These are phyloP conservation scores for Alternaria burnsii DNA, from an alignment of 2,329 filamentous ascomycete species.

Conservation along the genomic window DNA sequence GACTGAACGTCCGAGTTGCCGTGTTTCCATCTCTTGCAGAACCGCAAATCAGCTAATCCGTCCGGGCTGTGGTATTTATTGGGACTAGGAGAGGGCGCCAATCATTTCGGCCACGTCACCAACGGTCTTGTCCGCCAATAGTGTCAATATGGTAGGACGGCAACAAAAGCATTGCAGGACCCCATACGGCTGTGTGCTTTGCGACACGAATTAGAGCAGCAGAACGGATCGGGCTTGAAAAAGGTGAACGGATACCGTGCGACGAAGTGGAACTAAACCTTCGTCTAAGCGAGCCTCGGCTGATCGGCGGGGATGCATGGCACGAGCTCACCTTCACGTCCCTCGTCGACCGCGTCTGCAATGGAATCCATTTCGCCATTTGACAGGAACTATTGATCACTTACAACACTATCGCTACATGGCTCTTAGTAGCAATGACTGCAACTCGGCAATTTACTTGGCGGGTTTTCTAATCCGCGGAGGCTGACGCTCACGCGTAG, in stretches of 20 bases:
- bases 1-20: background rate
- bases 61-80: background rate
- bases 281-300: constrained; percentile 5
- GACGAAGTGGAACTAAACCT: background rate
- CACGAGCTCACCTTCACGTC: background rate
- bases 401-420: background rate
- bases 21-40: background rate
- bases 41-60: background rate
- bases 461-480: background rate
- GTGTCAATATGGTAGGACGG: background rate
- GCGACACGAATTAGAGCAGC: background rate
- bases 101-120: background rate
- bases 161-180: background rate
- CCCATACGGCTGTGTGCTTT: background rate
- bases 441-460: background rate
- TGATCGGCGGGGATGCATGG: background rate
- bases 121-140: background rate
- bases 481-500: constrained; percentile 3
- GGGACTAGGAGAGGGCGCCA: background rate
- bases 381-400: background rate
- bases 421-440: background rate
- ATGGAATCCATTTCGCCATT: background rate
- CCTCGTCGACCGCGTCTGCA: background rate
- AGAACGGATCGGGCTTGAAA: background rate
- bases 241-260: background rate